Evolutionary conservation across 2,329 filamentous ascomycete species (phyloP).

Genomic region (Monilinia fructigena): DNA sequence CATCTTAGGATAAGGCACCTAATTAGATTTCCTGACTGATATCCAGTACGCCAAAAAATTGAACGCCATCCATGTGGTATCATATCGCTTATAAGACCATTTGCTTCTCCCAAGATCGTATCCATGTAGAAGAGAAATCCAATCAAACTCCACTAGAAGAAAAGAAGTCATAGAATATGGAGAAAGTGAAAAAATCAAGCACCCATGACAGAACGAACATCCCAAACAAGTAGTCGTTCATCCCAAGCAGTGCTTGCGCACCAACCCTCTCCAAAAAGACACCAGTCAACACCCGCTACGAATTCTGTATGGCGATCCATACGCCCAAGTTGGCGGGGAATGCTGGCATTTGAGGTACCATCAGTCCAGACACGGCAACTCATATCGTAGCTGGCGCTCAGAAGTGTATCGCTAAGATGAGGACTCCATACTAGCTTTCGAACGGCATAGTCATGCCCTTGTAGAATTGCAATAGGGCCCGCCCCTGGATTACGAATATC

Average conservation of each 20-base stretch:
- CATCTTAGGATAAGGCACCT: neutral
- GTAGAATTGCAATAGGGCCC: constrained; percentile 71
- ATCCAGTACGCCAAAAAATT: neutral
- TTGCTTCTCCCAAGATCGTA: neutral
- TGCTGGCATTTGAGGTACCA: constrained; percentile 46
- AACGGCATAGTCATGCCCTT: constrained; percentile 89
- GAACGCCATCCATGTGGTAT: constrained; percentile 19
- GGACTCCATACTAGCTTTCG: constrained; percentile 87
- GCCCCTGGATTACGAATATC: constrained; percentile 76
- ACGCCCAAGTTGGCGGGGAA: constrained; percentile 51
- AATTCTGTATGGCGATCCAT: constrained; percentile 97
- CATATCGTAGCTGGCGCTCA: constrained; percentile 97
- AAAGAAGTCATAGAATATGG: neutral
- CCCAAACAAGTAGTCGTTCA: constrained; percentile 87
- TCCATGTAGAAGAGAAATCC: constrained; percentile 3
- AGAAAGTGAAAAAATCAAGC: neutral
- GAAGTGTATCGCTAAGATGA: constrained; percentile 81
- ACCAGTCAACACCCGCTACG: constrained; percentile 96
- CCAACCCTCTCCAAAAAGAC: constrained; percentile 96
- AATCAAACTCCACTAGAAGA: constrained; percentile 10
- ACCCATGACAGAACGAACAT: constrained; percentile 67
- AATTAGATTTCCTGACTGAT: neutral
- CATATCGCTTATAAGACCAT: constrained; percentile 6
- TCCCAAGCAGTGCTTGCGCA: constrained; percentile 95
- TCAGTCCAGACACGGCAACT: constrained; percentile 93